phyloP scores from a whole-genome alignment of 2,329 filamentous ascomycete species.

The Microsporum canis region DNA sequence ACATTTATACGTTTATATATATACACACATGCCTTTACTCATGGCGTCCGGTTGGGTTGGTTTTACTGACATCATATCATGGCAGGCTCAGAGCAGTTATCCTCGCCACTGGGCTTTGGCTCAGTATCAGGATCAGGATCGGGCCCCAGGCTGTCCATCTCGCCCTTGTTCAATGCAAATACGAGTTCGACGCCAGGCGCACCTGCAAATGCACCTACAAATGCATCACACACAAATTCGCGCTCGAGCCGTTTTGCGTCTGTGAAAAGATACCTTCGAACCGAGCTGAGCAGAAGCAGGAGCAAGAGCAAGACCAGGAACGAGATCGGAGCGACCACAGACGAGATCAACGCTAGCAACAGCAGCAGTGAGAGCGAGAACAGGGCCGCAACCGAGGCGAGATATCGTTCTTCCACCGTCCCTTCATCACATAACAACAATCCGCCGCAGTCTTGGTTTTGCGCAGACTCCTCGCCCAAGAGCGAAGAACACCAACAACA shows the following conservation, averaged over 20 bases:
- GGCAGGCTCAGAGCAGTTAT: neutral
- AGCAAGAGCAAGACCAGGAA: neutral
- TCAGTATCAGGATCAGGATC: neutral
- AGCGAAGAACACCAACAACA: no score
- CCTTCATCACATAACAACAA: neutral
- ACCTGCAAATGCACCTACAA: neutral
- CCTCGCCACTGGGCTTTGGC: neutral
- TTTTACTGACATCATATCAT: conserved; percentile 6
- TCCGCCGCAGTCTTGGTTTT: neutral
- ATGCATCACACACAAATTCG: conserved; percentile 6
- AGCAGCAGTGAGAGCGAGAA: neutral
- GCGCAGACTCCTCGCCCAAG: neutral
- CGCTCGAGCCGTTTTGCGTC: conserved; percentile 13
- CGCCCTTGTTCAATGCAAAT: conserved; percentile 3
- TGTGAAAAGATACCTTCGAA: conserved; percentile 14
- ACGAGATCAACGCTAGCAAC: neutral
- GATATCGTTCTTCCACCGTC: neutral
- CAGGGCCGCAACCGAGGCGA: neutral
- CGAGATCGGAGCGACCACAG: neutral
- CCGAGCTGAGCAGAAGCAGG: neutral
- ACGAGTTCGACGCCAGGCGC: neutral
- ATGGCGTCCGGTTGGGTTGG: neutral
- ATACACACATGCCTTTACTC: neutral
- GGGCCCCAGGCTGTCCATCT: neutral
- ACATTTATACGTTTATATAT: neutral